Evolutionary conservation across 257 asterid genomes (phyloP).

Genomic region (Nicotiana tabacum): DNA sequence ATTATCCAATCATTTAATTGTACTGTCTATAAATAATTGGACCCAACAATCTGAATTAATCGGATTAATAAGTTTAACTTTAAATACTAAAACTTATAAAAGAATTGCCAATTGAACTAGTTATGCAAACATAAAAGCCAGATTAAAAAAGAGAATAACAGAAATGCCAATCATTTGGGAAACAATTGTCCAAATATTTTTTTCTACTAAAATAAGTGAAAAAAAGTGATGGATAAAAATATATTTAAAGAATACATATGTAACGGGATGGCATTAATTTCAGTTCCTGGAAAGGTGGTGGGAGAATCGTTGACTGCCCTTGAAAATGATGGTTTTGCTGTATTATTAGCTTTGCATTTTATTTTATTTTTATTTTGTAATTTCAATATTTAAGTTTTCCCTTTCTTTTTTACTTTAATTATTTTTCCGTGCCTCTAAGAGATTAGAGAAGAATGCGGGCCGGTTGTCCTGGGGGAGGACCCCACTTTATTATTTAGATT

Average conservation of each 20-base stretch:
- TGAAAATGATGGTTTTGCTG: slow-evolving; percentile 19
- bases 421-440: neutral
- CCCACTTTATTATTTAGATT: slow-evolving; percentile 15
- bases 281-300: slow-evolving; percentile 5
- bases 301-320: slow-evolving; percentile 21
- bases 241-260: neutral
- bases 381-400: neutral
- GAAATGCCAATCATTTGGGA: slow-evolving; percentile 7
- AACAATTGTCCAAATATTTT: neutral
- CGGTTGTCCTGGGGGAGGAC: slow-evolving; percentile 17
- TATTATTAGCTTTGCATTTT: slow-evolving; percentile 2
- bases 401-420: neutral
- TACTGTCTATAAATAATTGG: too few relatives aligned
- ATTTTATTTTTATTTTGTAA: neutral
- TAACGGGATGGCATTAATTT: slow-evolving; percentile 11
- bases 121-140: neutral
- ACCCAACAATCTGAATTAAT: too few relatives aligned
- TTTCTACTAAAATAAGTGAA: neutral
- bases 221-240: neutral
- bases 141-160: neutral
- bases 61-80: too few relatives aligned
- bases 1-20: too few relatives aligned
- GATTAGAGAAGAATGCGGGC: slow-evolving; percentile 28
- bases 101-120: neutral
- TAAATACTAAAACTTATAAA: too few relatives aligned